phyloP scores from a whole-genome alignment of 2,329 filamentous ascomycete genomes.

The Apiospora pterosperma region DNA sequence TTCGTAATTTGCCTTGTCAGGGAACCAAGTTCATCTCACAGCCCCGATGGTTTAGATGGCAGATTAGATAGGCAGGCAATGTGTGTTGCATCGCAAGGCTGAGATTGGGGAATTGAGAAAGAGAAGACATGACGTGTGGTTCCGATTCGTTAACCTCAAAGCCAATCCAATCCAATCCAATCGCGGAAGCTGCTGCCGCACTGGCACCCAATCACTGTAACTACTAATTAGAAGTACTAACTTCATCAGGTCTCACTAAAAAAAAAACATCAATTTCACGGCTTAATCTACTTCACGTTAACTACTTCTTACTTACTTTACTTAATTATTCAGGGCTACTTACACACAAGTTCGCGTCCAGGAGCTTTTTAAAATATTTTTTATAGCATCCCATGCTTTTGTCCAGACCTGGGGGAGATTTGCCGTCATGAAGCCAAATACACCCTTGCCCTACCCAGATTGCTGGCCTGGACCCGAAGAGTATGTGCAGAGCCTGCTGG shows the following conservation, averaged over 20 bases:
- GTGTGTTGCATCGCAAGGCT: not conserved
- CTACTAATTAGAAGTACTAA: not conserved
- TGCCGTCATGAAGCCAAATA: slow-evolving; percentile 44
- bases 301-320: too few species aligned
- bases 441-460: slow-evolving; percentile 64
- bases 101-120: not conserved
- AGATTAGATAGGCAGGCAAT: not conserved
- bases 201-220: not conserved
- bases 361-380: not conserved
- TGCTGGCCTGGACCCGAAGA: slow-evolving; percentile 69
- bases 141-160: not conserved
- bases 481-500: slow-evolving; percentile 75
- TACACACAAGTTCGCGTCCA: not conserved
- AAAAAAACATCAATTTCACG: not conserved
- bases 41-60: not conserved
- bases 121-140: slow-evolving; percentile 1
- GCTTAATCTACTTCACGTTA: too few species aligned
- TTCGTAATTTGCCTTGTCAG: not conserved
- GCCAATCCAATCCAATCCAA: not conserved
- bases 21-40: not conserved
- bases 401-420: not conserved
- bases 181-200: not conserved
- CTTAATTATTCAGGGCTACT: not conserved
- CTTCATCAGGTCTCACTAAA: not conserved
- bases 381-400: not conserved